phyloP scores from a whole-genome alignment of 2,329 filamentous ascomycete genomes.

The Aspergillus pseudoterreus region DNA sequence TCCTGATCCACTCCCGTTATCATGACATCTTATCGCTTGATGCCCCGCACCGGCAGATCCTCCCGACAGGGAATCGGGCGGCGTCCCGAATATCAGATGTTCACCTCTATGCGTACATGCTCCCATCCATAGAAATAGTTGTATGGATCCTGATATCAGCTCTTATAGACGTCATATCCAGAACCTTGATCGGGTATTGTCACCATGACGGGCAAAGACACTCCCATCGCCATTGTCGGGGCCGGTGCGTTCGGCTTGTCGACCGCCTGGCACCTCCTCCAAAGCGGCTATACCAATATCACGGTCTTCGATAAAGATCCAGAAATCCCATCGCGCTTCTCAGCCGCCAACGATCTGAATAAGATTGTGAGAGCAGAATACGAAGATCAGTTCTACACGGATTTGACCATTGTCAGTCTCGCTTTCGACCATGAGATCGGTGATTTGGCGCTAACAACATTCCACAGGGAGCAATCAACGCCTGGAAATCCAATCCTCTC shows the following conservation, averaged over 20 bases:
- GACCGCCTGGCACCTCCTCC: conserved; percentile 42
- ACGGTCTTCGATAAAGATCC: conserved; percentile 47
- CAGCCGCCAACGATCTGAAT: conserved; percentile 59
- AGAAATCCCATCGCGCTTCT: conserved; percentile 48
- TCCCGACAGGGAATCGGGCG: neutral
- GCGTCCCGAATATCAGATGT: neutral
- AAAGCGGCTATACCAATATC: conserved; percentile 44
- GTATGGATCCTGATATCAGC: neutral
- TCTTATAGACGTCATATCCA: neutral
- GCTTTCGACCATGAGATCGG: neutral
- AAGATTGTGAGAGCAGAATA: conserved; percentile 61
- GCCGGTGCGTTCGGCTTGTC: neutral
- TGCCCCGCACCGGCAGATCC: neutral
- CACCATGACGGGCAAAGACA: neutral
- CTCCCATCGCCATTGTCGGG: conserved; percentile 1
- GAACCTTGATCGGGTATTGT: neutral
- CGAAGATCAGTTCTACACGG: conserved; percentile 55
- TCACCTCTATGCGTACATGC: neutral
- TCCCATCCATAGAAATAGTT: neutral
- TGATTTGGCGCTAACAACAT: neutral
- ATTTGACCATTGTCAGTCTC: conserved; percentile 48
- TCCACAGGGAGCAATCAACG: conserved; percentile 47
- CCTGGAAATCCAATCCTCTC: conserved; percentile 51
- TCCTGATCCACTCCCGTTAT: neutral
- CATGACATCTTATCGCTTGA: neutral